Conservation (phyloP, 495 filamentous ascomycete species). For the Penicillium subrubescens region DNA sequence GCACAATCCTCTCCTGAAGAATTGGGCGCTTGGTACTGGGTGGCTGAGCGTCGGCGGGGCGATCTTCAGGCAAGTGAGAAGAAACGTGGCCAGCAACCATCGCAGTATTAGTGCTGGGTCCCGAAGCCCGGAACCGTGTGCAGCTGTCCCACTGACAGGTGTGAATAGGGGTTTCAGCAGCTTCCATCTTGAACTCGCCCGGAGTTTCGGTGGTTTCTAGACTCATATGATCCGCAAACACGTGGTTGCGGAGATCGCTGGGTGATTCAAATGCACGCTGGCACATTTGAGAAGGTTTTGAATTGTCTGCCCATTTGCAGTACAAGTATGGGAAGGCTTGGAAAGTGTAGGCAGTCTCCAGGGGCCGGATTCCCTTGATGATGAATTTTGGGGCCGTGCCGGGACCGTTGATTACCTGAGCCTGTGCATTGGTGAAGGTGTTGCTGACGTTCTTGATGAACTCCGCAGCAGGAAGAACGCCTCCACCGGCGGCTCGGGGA, state of each 20-base stretch:
- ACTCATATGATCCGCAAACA: conserved; percentile 68
- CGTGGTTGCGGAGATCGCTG: conserved; percentile 71
- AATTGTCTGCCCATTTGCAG: conserved; percentile 56
- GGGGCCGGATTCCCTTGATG: conserved; percentile 84
- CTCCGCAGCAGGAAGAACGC: conserved; percentile 82
- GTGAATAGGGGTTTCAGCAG: conserved; percentile 41
- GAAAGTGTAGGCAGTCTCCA: conserved; percentile 72
- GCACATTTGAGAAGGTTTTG: conserved; percentile 52
- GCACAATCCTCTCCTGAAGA: conserved; percentile 48
- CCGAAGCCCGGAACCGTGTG: conserved; percentile 40
- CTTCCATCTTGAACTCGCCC: conserved; percentile 51
- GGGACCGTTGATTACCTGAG: conserved; percentile 71
- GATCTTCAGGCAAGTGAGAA: conserved; percentile 55
- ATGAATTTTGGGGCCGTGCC: conserved; percentile 75
- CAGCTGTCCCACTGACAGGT: conserved; percentile 45
- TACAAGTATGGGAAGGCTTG: conserved; percentile 59
- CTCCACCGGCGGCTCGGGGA: conserved; percentile 48
- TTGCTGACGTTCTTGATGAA: conserved; percentile 95
- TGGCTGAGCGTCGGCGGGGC: conserved; percentile 48
- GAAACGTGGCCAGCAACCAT: conserved; percentile 51
- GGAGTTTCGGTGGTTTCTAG: conserved; percentile 52
- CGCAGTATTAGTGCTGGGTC: conserved; percentile 44
- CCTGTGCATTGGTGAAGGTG: conserved; percentile 72
- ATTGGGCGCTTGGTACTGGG: conserved; percentile 42
- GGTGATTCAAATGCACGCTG: conserved; percentile 61